These are phyloP conservation scores for Ochetophila trinervis DNA, from an alignment of 306 rosid genomes.

Conservation along the genomic window DNA sequence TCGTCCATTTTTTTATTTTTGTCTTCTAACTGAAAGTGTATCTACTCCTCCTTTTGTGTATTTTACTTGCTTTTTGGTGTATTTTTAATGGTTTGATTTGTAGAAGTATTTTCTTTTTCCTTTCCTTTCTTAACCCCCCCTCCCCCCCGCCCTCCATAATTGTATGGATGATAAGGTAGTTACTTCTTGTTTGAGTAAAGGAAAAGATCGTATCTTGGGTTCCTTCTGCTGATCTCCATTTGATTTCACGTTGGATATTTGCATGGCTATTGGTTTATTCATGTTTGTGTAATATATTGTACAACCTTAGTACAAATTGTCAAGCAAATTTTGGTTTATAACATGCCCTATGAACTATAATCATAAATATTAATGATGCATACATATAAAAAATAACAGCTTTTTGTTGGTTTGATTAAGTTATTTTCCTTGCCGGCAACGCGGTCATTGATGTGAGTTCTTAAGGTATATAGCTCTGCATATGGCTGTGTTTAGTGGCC, in stretches of 20 bases:
- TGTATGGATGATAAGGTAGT: too few species aligned
- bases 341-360: not conserved
- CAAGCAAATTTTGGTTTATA: not conserved
- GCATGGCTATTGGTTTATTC: too few species aligned
- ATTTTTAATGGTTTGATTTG: too few species aligned
- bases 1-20: not conserved
- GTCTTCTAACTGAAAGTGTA: not conserved
- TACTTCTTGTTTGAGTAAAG: too few species aligned
- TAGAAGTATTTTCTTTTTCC: too few species aligned
- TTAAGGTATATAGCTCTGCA: not conserved
- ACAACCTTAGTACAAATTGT: not conserved
- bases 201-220: too few species aligned
- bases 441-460: too few species aligned
- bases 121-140: too few species aligned
- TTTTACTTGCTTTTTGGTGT: too few species aligned
- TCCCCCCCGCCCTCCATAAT: constrained; percentile 11
- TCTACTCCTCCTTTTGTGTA: not conserved
- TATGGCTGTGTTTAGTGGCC: not conserved
- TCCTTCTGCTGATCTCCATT: not conserved
- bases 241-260: not conserved
- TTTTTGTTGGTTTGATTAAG: not conserved
- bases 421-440: not conserved
- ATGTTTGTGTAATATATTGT: not conserved
- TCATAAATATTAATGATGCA: not conserved
- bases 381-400: not conserved